Percentiles rank a stretch among this genome's conserved stretches.
Evolutionary conservation across 805 yeast species (phyloP).

Genomic region (Cyberlindnera mrakii): DNA sequence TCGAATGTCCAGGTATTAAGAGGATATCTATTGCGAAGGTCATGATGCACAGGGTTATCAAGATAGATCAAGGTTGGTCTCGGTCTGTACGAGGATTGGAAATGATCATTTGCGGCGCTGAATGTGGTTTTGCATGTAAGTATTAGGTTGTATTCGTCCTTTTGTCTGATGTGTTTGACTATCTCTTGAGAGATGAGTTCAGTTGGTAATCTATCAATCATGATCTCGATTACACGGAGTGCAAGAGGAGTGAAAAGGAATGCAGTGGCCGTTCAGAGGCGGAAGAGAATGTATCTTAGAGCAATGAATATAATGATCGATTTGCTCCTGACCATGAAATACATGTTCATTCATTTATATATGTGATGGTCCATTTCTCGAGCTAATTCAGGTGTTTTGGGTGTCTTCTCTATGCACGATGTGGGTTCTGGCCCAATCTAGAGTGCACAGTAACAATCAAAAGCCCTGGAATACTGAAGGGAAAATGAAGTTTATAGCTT

Average conservation of each 20-base stretch:
- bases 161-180: conserved; percentile 9
- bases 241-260: background rate
- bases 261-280: background rate
- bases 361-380: background rate
- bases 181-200: conserved; percentile 17
- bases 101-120: conserved; percentile 12
- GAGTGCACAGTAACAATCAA: too few relatives aligned
- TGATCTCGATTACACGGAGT: background rate
- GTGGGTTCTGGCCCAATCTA: too few relatives aligned
- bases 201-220: conserved; percentile 20
- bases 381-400: conserved; percentile 4
- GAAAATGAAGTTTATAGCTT: too few relatives aligned
- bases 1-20: conserved; percentile 4
- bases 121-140: conserved; percentile 16
- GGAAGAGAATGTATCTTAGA: too few relatives aligned
- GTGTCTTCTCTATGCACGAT: background rate
- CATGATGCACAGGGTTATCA: conserved; percentile 18
- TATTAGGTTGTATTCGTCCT: conserved; percentile 17
- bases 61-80: conserved; percentile 11
- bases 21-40: conserved; percentile 9
- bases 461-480: too few relatives aligned
- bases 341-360: background rate
- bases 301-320: too few relatives aligned
- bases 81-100: conserved; percentile 7
- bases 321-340: too few relatives aligned